Evolutionary conservation across 176 grass and related monocot species (phyloP).

Genomic region (Ensete ventricosum): DNA sequence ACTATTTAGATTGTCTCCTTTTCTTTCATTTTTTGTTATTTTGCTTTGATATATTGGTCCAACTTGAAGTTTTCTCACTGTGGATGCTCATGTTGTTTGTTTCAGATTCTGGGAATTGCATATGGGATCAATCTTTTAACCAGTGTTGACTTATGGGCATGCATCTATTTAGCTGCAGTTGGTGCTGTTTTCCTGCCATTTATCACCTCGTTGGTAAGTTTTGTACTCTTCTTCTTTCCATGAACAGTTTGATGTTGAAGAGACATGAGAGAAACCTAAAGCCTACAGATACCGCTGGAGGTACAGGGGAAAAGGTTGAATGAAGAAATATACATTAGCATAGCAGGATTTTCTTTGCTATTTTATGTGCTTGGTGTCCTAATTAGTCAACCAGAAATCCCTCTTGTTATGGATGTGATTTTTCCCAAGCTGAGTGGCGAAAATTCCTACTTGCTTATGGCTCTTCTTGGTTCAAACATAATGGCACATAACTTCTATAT

Average conservation of each 20-base stretch:
- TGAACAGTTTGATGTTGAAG: background rate
- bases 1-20: background rate
- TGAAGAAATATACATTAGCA: conserved; percentile 36
- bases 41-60: background rate
- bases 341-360: conserved; percentile 70
- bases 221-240: background rate
- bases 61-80: no score
- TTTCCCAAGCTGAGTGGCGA: conserved; percentile 89
- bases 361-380: conserved; percentile 83
- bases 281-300: conserved; percentile 11
- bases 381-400: conserved; percentile 81
- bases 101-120: conserved; percentile 92
- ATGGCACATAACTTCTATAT: conserved; percentile 97
- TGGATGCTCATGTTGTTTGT: background rate
- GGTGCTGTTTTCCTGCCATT: conserved; percentile 63
- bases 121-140: conserved; percentile 77
- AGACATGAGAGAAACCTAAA: background rate
- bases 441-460: conserved; percentile 88
- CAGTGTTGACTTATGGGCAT: conserved; percentile 57
- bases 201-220: conserved; percentile 57
- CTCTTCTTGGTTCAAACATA: conserved; percentile 91
- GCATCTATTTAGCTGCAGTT: conserved; percentile 55
- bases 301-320: conserved; percentile 51
- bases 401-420: conserved; percentile 60
- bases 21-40: background rate